phyloP scores from a whole-genome alignment of 495 filamentous ascomycete genomes.

The Viridothelium virens region DNA sequence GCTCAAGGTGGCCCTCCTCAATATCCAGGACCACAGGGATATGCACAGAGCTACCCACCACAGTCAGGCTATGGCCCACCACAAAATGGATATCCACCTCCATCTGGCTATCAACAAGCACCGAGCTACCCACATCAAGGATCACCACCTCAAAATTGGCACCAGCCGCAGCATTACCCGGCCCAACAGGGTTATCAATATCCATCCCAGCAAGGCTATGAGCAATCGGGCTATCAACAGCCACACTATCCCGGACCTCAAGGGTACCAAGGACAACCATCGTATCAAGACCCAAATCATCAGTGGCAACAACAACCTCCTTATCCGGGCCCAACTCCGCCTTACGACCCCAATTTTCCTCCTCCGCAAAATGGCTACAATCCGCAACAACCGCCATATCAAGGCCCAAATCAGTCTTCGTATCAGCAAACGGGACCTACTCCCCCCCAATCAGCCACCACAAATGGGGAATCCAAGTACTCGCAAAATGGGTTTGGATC shows the following conservation, averaged over 20 bases:
- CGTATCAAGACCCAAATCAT: conserved; percentile 7
- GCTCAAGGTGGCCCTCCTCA: conserved; percentile 1
- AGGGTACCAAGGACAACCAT: conserved; percentile 16
- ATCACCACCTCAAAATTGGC: conserved; percentile 2
- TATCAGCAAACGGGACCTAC: conserved; percentile 1
- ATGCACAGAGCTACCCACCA: conserved; percentile 15
- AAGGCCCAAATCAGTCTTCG: background rate
- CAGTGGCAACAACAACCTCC: conserved; percentile 14
- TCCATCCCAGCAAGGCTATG: conserved; percentile 18
- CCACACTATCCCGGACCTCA: conserved; percentile 14
- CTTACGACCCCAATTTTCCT: conserved; percentile 12
- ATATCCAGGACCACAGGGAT: conserved; percentile 16
- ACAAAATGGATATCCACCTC: conserved; percentile 6
- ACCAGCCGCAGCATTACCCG: conserved; percentile 9
- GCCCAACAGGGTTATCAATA: conserved; percentile 21
- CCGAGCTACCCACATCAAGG: conserved; percentile 11
- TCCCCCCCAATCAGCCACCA: background rate
- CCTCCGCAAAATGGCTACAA: conserved; percentile 9
- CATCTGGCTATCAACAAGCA: conserved; percentile 12
- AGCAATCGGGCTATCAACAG: conserved; percentile 20
- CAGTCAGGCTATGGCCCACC: conserved; percentile 6
- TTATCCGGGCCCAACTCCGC: conserved; percentile 9
- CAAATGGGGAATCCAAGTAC: background rate
- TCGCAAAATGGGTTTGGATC: conserved; percentile 31
- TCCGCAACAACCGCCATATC: conserved; percentile 9